phyloP scores from a whole-genome alignment of 2,329 filamentous ascomycete genomes.

The Colletotrichum euphorbiae region DNA sequence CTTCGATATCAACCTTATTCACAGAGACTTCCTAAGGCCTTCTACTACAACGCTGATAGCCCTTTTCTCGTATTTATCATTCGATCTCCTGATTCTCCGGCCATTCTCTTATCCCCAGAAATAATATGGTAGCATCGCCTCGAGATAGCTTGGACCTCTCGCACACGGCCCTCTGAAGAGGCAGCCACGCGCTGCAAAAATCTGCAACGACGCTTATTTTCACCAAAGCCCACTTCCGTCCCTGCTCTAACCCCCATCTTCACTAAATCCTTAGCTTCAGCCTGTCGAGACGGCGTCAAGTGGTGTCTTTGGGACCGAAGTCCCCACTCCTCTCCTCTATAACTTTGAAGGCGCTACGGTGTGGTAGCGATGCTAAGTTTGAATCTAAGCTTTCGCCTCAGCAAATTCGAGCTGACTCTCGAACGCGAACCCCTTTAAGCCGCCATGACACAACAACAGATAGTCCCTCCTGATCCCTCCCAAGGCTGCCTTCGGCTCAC shows the following conservation, averaged over 20 bases:
- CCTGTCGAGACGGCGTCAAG: neutral
- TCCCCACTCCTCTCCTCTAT: neutral
- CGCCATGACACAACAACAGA: slow-evolving; percentile 17
- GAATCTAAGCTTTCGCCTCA: slow-evolving; percentile 1
- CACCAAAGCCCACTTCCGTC: neutral
- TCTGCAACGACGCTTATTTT: neutral
- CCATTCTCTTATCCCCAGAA: too few relatives aligned
- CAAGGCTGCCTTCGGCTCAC: slow-evolving; percentile 8
- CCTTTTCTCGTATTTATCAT: too few relatives aligned
- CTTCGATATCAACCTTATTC: too few relatives aligned
- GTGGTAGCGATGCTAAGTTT: slow-evolving; percentile 16
- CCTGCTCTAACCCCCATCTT: neutral
- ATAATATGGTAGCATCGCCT: neutral
- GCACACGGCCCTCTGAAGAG: slow-evolving; percentile 18
- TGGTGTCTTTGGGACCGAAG: neutral
- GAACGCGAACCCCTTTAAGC: slow-evolving; percentile 3
- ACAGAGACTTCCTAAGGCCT: too few relatives aligned
- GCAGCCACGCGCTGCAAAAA: too few relatives aligned
- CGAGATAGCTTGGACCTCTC: slow-evolving; percentile 10
- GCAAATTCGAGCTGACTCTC: neutral
- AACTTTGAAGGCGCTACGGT: slow-evolving; percentile 3
- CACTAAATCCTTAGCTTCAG: neutral
- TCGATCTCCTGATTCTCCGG: too few relatives aligned
- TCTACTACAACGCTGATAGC: too few relatives aligned
- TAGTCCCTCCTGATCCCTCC: neutral